phyloP scores from a whole-genome alignment of 495 filamentous ascomycete species.

The Penicillium ochrochloron region DNA sequence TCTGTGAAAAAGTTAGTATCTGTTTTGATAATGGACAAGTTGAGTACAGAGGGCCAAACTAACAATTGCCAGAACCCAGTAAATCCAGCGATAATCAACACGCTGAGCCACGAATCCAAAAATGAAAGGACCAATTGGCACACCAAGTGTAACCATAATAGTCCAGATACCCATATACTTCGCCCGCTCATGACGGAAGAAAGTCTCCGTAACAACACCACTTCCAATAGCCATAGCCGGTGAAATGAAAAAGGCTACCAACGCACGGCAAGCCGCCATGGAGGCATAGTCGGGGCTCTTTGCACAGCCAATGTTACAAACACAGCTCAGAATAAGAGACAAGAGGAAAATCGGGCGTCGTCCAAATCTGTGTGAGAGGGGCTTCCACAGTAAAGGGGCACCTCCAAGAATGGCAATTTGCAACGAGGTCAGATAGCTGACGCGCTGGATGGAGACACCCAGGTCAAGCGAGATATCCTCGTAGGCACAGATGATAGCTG shows the following conservation, averaged over 20 bases:
- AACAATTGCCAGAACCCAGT: conserved; percentile 52
- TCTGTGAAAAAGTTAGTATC: conserved; percentile 36
- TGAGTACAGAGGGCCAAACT: conserved; percentile 15
- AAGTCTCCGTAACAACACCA: conserved; percentile 58
- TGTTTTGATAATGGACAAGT: not conserved
- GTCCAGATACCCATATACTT: conserved; percentile 61
- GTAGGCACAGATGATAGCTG: conserved; percentile 58
- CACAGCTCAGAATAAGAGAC: conserved; percentile 48
- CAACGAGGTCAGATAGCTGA: conserved; percentile 56
- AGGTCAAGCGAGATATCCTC: conserved; percentile 51
- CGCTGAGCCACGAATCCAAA: conserved; percentile 54
- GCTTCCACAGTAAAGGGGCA: conserved; percentile 59
- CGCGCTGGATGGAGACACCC: conserved; percentile 45
- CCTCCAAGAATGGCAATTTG: conserved; percentile 58
- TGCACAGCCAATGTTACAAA: conserved; percentile 54
- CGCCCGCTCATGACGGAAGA: conserved; percentile 54
- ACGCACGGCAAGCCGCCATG: conserved; percentile 52
- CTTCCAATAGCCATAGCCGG: conserved; percentile 59
- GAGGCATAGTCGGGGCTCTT: conserved; percentile 46
- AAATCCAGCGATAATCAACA: conserved; percentile 50
- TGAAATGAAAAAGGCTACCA: conserved; percentile 58
- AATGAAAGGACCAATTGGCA: conserved; percentile 52
- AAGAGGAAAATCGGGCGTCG: conserved; percentile 57
- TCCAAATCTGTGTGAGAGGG: conserved; percentile 58
- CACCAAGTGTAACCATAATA: conserved; percentile 58